phyloP scores from a whole-genome alignment of 306 rosid genomes.

The Abrus pulchellus region DNA sequence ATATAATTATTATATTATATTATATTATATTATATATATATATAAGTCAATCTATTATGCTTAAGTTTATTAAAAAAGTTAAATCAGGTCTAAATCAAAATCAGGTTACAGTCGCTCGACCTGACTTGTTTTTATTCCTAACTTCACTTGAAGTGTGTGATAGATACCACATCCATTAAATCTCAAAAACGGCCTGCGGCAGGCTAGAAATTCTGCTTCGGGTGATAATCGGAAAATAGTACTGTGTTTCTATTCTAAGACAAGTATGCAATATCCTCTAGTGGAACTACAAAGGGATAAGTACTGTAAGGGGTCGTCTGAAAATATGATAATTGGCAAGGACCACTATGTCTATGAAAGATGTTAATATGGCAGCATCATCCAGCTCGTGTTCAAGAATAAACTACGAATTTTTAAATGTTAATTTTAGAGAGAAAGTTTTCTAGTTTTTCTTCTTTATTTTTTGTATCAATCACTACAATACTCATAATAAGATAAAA shows the following conservation, averaged over 20 bases:
- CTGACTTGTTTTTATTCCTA: too few species aligned
- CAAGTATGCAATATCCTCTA: not conserved
- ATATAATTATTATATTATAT: too few species aligned
- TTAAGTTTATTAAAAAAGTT: too few species aligned
- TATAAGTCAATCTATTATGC: too few species aligned
- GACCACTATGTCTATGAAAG: not conserved
- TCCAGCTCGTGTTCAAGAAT: too few species aligned
- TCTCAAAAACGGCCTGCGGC: not conserved
- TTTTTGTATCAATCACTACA: not conserved
- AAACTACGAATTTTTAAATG: not conserved
- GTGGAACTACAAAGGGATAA: not conserved
- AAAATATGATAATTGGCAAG: not conserved
- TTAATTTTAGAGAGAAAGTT: not conserved
- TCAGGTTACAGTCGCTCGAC: too few species aligned
- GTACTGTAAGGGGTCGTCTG: not conserved
- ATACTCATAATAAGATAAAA: not conserved
- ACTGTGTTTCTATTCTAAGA: not conserved
- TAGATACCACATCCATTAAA: not conserved
- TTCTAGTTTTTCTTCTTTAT: not conserved
- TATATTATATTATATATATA: too few species aligned
- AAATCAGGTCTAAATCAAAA: too few species aligned
- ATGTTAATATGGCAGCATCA: not conserved
- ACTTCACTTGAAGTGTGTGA: too few species aligned
- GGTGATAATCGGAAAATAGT: not conserved
- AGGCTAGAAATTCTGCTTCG: not conserved